Evolutionary conservation across 1,284 basidiomycete genomes (phyloP), one percentile per base, ranked within the genome.

Genomic region (Uromyces viciae-fabae): DNA sequence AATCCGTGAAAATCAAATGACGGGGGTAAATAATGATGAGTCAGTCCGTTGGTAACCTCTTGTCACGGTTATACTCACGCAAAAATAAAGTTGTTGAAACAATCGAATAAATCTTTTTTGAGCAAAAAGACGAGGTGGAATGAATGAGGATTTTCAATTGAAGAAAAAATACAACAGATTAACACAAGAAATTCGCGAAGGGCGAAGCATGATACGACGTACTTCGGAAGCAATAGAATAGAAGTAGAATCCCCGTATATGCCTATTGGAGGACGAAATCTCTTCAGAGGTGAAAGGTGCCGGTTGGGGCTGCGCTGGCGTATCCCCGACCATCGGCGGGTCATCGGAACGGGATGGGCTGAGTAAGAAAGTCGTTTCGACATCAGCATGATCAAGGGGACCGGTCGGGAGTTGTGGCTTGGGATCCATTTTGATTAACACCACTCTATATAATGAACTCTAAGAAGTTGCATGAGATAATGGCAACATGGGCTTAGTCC

Each of bases 221-320:
- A 75, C 74, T 46, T 75, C 74, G 64, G 56, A 75, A 40, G 74
- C 74, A 31, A 75, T 75, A n/a, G 74, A 75, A 64, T 75, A 75
- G 15, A n/a, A 75, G 42, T 75, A 75, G 52, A 75, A 75, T 46
- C 74, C 74, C 58, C 56, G 43, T 11, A 75, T 46, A 43, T 75
- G 74, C 3, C 33, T 54, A 36, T 49, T 62, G 49, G 33, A 14
- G 33, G 54, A 64, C 1, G 28, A 22, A 22, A 43, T 46, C 28
- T 49, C 22, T 22, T 71, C n/a, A 5, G 68, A 19, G 38, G 49
- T 71, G 46, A 52, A 52, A 14, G 15, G 31, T 9, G 68, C 8
- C 33, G 22, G 11, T 42, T 28, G 8, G n/a, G 72, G 31, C 1
- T 74, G 49, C 3, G 5, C 42, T 42, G 38, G 58, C 28, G 40